Percentiles rank a stretch among this genome's conserved stretches.
These are phyloP conservation scores for Phialophora chinensis DNA, from an alignment of 2,329 filamentous ascomycete genomes.

Conservation along the genomic window DNA sequence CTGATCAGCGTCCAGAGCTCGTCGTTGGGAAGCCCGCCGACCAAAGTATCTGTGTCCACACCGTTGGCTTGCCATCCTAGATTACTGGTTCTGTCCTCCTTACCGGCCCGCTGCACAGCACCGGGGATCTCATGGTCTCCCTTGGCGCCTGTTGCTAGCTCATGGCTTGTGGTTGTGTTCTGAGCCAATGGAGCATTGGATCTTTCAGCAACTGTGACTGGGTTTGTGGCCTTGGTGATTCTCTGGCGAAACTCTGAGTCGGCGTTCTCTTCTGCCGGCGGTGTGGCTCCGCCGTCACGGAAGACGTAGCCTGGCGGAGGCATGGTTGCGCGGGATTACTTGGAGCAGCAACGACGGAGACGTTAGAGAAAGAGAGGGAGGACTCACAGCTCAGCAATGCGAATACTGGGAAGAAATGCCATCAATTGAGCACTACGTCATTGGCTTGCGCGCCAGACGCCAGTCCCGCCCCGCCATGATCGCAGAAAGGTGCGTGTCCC, in stretches of 20 bases:
- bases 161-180: constrained; percentile 51
- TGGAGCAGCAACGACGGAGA: background rate
- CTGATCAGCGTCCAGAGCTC: constrained; percentile 74
- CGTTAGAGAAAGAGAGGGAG: background rate
- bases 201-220: constrained; percentile 26
- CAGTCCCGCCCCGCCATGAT: constrained; percentile 2
- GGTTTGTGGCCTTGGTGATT: constrained; percentile 31
- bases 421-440: constrained; percentile 18
- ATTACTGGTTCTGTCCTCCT: constrained; percentile 65
- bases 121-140: constrained; percentile 54
- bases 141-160: constrained; percentile 52
- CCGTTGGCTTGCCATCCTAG: constrained; percentile 67
- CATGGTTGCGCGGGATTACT: constrained; percentile 33
- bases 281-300: constrained; percentile 43
- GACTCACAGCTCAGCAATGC: background rate
- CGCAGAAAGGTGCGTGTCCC: background rate
- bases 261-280: constrained; percentile 35
- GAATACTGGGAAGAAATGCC: background rate
- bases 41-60: constrained; percentile 64
- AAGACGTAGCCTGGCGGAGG: constrained; percentile 45
- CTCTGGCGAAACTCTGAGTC: constrained; percentile 35
- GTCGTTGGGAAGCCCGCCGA: constrained; percentile 73
- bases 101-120: constrained; percentile 54
- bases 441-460: background rate
- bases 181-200: constrained; percentile 36